Evolutionary conservation across 495 filamentous ascomycete species (phyloP).

Genomic region (Pseudomonodictys pantanalensis): DNA sequence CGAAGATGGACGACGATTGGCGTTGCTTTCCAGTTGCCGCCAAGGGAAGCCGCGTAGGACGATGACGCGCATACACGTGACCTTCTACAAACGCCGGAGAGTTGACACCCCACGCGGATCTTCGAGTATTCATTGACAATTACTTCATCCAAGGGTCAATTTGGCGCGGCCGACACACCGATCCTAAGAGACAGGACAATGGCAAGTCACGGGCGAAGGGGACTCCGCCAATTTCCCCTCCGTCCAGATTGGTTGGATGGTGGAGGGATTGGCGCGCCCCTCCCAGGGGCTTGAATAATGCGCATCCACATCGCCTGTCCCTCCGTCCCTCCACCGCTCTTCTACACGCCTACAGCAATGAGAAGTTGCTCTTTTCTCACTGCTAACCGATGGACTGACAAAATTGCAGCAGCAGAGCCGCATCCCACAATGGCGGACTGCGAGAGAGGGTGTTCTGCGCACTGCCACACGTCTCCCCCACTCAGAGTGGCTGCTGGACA

Average conservation of each 20-base stretch:
- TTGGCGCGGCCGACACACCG: too few species aligned
- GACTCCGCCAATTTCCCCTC: neutral
- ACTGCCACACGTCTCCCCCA: constrained; percentile 4
- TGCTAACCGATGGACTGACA: constrained; percentile 19
- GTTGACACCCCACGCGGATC: too few species aligned
- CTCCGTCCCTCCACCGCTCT: constrained; percentile 17
- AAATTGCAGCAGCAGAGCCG: constrained; percentile 19
- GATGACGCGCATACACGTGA: too few species aligned
- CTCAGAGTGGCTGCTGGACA: neutral
- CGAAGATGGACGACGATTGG: too few species aligned
- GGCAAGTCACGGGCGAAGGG: neutral
- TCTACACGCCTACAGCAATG: constrained; percentile 3
- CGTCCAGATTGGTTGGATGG: neutral
- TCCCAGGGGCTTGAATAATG: constrained; percentile 30
- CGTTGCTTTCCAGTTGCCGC: too few species aligned
- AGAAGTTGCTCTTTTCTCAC: constrained; percentile 2
- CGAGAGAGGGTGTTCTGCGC: neutral
- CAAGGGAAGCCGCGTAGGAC: too few species aligned
- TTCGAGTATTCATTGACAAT: too few species aligned
- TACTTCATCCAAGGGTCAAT: too few species aligned
- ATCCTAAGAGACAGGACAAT: too few species aligned
- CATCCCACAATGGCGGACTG: constrained; percentile 8
- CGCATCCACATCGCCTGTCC: constrained; percentile 16
- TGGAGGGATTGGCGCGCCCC: constrained; percentile 8
- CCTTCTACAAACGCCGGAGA: too few species aligned